These are phyloP conservation scores for Bauhinia variegata DNA, from an alignment of 306 rosid species.

Conservation along the genomic window DNA sequence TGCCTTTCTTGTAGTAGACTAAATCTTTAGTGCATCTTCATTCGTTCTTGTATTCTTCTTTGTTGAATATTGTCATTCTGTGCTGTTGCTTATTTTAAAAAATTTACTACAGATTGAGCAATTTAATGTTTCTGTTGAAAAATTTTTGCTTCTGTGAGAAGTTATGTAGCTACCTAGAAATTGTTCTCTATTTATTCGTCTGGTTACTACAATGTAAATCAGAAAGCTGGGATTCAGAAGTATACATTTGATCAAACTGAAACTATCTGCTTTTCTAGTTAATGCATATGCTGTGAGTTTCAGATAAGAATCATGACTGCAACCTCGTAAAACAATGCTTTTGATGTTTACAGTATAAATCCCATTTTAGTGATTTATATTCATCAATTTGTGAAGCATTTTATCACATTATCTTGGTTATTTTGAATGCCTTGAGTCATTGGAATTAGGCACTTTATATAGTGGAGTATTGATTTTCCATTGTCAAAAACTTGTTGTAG, in stretches of 20 bases:
- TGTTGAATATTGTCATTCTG: background rate
- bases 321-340: background rate
- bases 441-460: background rate
- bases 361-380: background rate
- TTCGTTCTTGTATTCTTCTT: background rate
- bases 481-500: background rate
- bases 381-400: background rate
- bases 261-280: slow-evolving; percentile 11
- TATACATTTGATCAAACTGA: slow-evolving; percentile 7
- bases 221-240: slow-evolving; percentile 8
- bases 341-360: too few species aligned
- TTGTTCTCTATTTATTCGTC: background rate
- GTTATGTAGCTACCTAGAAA: background rate
- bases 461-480: background rate
- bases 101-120: background rate
- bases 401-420: background rate
- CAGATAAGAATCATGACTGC: background rate
- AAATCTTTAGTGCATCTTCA: background rate
- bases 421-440: background rate
- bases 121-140: slow-evolving; percentile 12
- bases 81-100: background rate
- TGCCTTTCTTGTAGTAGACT: background rate
- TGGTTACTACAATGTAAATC: too few species aligned
- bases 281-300: slow-evolving; percentile 5
- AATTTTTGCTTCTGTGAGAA: background rate